Evolutionary conservation across 768 basidiomycete genomes (phyloP).

Genomic region (Paxillus involutus): DNA sequence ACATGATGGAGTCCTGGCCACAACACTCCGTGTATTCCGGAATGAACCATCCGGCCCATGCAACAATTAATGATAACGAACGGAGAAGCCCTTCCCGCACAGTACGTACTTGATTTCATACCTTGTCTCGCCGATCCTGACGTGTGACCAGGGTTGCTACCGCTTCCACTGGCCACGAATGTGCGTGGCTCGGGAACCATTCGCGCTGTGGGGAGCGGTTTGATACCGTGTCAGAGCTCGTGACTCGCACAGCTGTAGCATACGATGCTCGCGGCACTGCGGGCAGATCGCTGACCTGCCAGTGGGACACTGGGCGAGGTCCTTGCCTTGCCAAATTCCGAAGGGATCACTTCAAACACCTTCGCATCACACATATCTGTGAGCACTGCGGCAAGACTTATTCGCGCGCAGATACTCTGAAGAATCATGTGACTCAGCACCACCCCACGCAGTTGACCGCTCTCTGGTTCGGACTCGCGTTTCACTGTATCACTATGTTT

Average conservation of each 20-base stretch:
- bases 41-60: too few relatives aligned
- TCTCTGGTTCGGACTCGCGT: too few relatives aligned
- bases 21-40: too few relatives aligned
- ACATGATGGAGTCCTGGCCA: too few relatives aligned
- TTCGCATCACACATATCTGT: neutral
- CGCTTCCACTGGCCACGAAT: neutral
- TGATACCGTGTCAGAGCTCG: neutral
- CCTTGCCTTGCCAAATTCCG: neutral
- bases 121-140: neutral
- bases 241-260: neutral
- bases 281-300: neutral
- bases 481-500: too few relatives aligned
- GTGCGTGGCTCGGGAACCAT: neutral
- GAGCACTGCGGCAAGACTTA: neutral
- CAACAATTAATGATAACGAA: too few relatives aligned
- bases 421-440: neutral
- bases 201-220: neutral
- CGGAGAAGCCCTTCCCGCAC: neutral
- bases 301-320: neutral
- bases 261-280: conserved; percentile 10
- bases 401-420: conserved; percentile 5
- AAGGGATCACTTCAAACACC: conserved; percentile 2
- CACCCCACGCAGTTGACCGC: neutral
- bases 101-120: neutral
- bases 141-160: neutral